These are phyloP conservation scores for Lodderomyces beijingensis DNA, from an alignment of 1,139 yeast genomes.

Conservation along the genomic window DNA sequence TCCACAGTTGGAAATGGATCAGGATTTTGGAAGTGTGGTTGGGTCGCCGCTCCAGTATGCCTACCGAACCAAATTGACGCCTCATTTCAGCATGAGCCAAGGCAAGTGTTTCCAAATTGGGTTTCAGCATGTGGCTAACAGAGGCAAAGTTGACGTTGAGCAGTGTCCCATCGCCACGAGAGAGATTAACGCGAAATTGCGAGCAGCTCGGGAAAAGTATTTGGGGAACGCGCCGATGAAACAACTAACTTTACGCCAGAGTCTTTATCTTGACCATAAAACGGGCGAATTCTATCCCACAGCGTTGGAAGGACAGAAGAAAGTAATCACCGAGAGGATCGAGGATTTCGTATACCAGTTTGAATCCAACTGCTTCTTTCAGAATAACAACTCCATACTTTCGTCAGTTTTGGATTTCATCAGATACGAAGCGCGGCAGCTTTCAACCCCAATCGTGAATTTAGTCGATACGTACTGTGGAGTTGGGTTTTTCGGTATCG, in stretches of 20 bases:
- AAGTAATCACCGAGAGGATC: conserved; percentile 28
- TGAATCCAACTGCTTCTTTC: conserved; percentile 33
- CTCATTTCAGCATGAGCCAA: conserved; percentile 19
- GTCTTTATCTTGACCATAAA: conserved; percentile 25
- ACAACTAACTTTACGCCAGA: conserved; percentile 27
- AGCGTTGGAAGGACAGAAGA: conserved; percentile 22
- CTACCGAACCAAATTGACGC: conserved; percentile 37
- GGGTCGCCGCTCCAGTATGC: conserved; percentile 39
- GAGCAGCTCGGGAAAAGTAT: conserved; percentile 3
- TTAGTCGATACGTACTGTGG: conserved; percentile 46
- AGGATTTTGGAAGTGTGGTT: conserved; percentile 14
- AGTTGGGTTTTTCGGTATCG: conserved; percentile 43
- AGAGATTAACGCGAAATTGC: conserved; percentile 18
- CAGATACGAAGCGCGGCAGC: conserved; percentile 18
- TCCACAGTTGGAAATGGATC: conserved; percentile 20
- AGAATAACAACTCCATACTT: conserved; percentile 31
- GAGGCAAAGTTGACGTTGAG: conserved; percentile 25
- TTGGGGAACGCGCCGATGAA: conserved; percentile 2
- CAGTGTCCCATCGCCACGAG: conserved; percentile 30
- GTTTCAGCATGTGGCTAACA: conserved; percentile 24
- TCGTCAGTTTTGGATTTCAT: conserved; percentile 34
- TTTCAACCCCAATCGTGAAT: conserved; percentile 19
- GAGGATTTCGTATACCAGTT: conserved; percentile 31
- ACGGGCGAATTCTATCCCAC: conserved; percentile 29
- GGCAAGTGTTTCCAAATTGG: conserved; percentile 21